Percentiles rank a stretch among this genome's conserved stretches.
Conservation (phyloP, 352 stramenopile species). For the Phytophthora lateralis region DNA sequence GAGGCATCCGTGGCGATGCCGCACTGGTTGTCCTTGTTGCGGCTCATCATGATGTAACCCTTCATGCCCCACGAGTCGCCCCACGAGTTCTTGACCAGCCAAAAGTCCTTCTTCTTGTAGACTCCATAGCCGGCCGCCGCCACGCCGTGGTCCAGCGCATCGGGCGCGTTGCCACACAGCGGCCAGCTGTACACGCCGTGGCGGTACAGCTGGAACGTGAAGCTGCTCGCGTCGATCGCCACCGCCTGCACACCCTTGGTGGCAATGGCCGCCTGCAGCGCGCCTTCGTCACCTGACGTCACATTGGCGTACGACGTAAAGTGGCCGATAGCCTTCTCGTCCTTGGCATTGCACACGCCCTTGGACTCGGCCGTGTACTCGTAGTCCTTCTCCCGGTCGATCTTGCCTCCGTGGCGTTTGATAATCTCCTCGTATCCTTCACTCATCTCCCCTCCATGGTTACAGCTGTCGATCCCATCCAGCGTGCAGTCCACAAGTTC, state of each 20-base stretch:
- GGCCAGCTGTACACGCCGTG: slow-evolving; percentile 70
- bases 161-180: slow-evolving; percentile 66
- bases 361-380: slow-evolving; percentile 93
- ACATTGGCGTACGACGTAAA: slow-evolving; percentile 87
- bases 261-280: slow-evolving; percentile 84
- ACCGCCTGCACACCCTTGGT: slow-evolving; percentile 82
- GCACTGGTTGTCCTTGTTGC: slow-evolving; percentile 93
- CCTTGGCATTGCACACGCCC: slow-evolving; percentile 86
- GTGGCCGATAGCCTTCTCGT: slow-evolving; percentile 68
- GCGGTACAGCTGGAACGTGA: slow-evolving; percentile 81
- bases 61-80: slow-evolving; percentile 86
- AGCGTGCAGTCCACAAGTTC: slow-evolving; percentile 97
- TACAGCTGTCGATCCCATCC: slow-evolving; percentile 94
- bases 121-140: slow-evolving; percentile 91
- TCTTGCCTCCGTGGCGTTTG: slow-evolving; percentile 65
- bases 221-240: slow-evolving; percentile 83
- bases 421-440: slow-evolving; percentile 97
- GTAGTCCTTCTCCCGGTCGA: slow-evolving; percentile 96
- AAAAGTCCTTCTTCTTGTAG: slow-evolving; percentile 90
- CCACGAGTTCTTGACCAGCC: slow-evolving; percentile 96
- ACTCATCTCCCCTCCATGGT: slow-evolving; percentile 96
- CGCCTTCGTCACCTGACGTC: slow-evolving; percentile 65
- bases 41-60: slow-evolving; percentile 88
- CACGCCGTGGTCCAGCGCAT: slow-evolving; percentile 96
- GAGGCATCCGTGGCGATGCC: slow-evolving; percentile 90